Base-by-base conservation (phyloP, 78 protist genomes). In the Dictyostelium capitatum region DNA sequence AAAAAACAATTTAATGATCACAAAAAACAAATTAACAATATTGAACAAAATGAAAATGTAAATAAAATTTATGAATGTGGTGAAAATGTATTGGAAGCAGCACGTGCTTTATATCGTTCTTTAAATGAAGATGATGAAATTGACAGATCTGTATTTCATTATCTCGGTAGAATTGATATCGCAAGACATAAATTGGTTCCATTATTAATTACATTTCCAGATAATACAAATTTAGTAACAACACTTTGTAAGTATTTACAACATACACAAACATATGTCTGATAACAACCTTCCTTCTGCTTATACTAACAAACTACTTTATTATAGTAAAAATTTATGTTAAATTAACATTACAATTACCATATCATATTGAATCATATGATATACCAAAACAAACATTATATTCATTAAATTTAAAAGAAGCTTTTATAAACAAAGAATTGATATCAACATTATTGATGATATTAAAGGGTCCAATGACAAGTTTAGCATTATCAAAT, bases 321-420 rank as follows among this genome's bases (percentile, higher is more conserved):
- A 23, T 15, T 74, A 50, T 37, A 84, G 92, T 84, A 57, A 72
- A 75, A 28, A 48, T 84, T 51, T 54, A 74, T 64, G 92, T 84
- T 5, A 84, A 74, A 41, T 28, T 84, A 12, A 84, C 92, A 59
- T 25, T 84, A 54, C 92, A 79, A 70, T n/a, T 84, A 30, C 65
- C 32, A 37, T 32, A 43, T 32, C 64, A 48, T 48, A 12, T 19
- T 5, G 82, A 74, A n/a, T 84, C 92, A 43, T 25, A 57, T n/a
- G 72, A 74, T n/a, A 50, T 74, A 3, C 25, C 12, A 59, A 74
- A 41, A 28, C 92, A 84, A 47, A 75, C n/a, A 46, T 74, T 57
- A 28, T 54, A 54, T 19, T 43, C 53, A 12, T 25, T 30, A 5
- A 10, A 72, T 19, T 74, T 30, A 11, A 84, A 84, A 19, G 82